Conservation (phyloP, 768 basidiomycete species). For the Mycena pura region DNA sequence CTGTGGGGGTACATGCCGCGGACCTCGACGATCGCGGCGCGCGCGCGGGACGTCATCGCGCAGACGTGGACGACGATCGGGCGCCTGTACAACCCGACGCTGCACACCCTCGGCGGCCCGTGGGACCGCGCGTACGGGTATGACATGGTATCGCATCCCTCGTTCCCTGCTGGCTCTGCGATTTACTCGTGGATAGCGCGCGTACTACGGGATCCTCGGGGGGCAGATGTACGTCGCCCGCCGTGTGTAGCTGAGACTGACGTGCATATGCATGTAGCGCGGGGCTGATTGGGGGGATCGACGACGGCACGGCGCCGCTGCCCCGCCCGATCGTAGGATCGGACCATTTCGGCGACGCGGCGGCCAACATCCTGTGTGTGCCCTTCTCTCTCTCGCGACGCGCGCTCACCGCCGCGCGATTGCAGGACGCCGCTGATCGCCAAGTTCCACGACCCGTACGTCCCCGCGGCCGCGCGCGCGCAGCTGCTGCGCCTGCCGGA, state of each 20-base stretch:
- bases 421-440: slow-evolving; percentile 33
- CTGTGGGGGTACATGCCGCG: slow-evolving; percentile 41
- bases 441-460: slow-evolving; percentile 37
- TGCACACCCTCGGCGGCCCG: slow-evolving; percentile 36
- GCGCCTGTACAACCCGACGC: slow-evolving; percentile 35
- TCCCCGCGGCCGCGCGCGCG: slow-evolving; percentile 24
- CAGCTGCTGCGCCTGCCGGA: slow-evolving; percentile 23
- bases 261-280: neutral
- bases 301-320: slow-evolving; percentile 33
- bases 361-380: slow-evolving; percentile 34
- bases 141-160: slow-evolving; percentile 28
- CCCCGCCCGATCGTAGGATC: slow-evolving; percentile 34
- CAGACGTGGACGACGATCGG: slow-evolving; percentile 35
- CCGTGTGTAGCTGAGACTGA: neutral
- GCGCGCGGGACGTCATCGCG: slow-evolving; percentile 32
- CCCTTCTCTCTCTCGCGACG: neutral
- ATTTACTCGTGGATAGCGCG: slow-evolving; percentile 18
- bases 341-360: slow-evolving; percentile 35
- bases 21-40: slow-evolving; percentile 32
- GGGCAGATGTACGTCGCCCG: slow-evolving; percentile 19
- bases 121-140: slow-evolving; percentile 40
- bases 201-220: slow-evolving; percentile 38
- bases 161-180: neutral
- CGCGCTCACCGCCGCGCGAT: neutral
- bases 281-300: slow-evolving; percentile 35